A percentile compares a stretch with the other conserved stretches of the same genome.
These are phyloP conservation scores for Myxozyma monticola DNA, from an alignment of 805 yeast species.

Conservation along the genomic window DNA sequence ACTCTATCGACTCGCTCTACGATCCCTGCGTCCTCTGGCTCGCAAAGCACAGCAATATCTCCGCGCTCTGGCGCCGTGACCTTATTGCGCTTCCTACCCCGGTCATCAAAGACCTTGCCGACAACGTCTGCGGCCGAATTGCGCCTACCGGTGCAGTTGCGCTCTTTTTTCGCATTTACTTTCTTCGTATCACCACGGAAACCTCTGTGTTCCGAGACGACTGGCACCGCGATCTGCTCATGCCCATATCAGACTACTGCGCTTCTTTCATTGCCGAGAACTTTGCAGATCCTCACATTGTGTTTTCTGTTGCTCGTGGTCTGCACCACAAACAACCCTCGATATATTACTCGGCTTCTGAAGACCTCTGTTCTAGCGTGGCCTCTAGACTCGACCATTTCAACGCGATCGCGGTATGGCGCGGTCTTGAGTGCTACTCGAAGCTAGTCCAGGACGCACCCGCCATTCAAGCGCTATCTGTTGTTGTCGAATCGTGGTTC, in stretches of 20 bases:
- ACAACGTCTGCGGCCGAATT: conserved; percentile 17
- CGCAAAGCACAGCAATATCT: conserved; percentile 20
- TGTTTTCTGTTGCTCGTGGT: conserved; percentile 23
- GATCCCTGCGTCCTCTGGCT: conserved; percentile 26
- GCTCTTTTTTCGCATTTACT: conserved; percentile 20
- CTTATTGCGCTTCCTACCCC: conserved; percentile 21
- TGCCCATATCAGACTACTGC: conserved; percentile 22
- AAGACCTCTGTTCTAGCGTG: conserved; percentile 11
- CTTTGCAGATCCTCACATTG: conserved; percentile 26
- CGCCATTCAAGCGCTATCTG: conserved; percentile 10
- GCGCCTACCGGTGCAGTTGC: conserved; percentile 18
- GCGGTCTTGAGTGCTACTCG: conserved; percentile 25
- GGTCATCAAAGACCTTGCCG: conserved; percentile 16
- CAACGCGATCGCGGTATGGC: conserved; percentile 26
- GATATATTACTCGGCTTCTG: conserved; percentile 22
- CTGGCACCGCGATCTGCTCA: conserved; percentile 19
- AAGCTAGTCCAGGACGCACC: conserved; percentile 18
- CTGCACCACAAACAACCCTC: conserved; percentile 13
- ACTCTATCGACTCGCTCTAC: conserved; percentile 18
- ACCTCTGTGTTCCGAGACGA: conserved; percentile 23
- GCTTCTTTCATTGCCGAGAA: conserved; percentile 7
- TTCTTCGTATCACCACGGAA: conserved; percentile 16
- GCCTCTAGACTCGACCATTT: background rate
- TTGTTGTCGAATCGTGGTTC: conserved; percentile 18
- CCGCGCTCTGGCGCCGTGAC: conserved; percentile 24